A percentile compares a stretch with the other conserved stretches of the same genome.
Conservation (phyloP, 768 basidiomycete genomes). For the Tulasnella sp. region DNA sequence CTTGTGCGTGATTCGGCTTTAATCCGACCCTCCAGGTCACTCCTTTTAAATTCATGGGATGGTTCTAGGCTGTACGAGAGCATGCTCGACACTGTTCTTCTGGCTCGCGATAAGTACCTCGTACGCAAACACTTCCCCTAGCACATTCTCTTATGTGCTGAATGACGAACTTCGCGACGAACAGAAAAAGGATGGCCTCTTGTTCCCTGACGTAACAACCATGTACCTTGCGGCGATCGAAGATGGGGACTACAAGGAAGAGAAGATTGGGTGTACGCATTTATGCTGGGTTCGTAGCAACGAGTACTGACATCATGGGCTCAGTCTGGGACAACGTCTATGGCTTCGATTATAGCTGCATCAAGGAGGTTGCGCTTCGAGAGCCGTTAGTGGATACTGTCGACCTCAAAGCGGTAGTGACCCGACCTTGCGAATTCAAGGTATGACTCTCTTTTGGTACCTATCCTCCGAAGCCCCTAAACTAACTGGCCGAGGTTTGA, state of each 20-base stretch:
- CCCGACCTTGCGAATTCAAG: conserved; percentile 84
- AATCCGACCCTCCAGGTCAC: not conserved
- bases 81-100: conserved; percentile 96
- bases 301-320: not conserved
- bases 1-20: conserved; percentile 32
- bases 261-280: conserved; percentile 94
- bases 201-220: conserved; percentile 92
- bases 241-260: conserved; percentile 98
- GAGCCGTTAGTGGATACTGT: conserved; percentile 99
- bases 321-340: conserved; percentile 99
- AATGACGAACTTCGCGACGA: not conserved
- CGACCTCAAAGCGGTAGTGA: conserved; percentile 89
- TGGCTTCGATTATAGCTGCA: conserved; percentile 98
- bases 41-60: too few relatives aligned
- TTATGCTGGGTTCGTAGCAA: not conserved
- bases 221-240: conserved; percentile 95
- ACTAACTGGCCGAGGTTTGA: too few relatives aligned
- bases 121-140: conserved; percentile 27
- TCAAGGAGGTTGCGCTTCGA: conserved; percentile 93
- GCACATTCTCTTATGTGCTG: not conserved
- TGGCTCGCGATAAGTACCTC: conserved; percentile 94
- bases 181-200: conserved; percentile 64
- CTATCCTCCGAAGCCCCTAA: too few relatives aligned
- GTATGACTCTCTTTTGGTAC: conserved; percentile 30
- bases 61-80: conserved; percentile 82